phyloP scores from a whole-genome alignment of 345 rosid genomes.

The Acer yangbiense region DNA sequence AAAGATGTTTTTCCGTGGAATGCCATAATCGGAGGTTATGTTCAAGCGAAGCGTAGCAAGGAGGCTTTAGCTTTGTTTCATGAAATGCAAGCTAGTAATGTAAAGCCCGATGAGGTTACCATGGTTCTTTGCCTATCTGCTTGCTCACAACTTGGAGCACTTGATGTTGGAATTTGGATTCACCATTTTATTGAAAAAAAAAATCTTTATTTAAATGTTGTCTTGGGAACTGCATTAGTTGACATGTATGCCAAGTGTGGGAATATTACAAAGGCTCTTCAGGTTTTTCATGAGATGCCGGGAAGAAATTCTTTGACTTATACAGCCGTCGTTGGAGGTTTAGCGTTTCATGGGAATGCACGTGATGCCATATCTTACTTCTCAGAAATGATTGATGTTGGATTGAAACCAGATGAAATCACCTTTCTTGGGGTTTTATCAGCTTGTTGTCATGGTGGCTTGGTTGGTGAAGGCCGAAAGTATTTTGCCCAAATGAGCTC shows the following conservation, averaged over 20 bases:
- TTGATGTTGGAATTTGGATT: conserved; percentile 80
- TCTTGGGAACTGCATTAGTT: conserved; percentile 72
- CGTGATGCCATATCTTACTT: conserved; percentile 66
- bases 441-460: conserved; percentile 92
- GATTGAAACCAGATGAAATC: conserved; percentile 76
- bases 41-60: conserved; percentile 60
- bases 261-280: conserved; percentile 64
- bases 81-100: conserved; percentile 66
- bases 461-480: conserved; percentile 70
- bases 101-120: conserved; percentile 70
- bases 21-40: conserved; percentile 76
- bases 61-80: conserved; percentile 76
- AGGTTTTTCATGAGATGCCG: conserved; percentile 64
- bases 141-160: conserved; percentile 90
- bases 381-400: conserved; percentile 58
- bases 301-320: conserved; percentile 73
- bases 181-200: conserved; percentile 68
- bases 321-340: conserved; percentile 74
- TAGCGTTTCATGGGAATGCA: conserved; percentile 77
- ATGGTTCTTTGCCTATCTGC: conserved; percentile 86
- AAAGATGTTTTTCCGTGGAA: conserved; percentile 85
- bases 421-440: conserved; percentile 77
- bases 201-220: conserved; percentile 56
- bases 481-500: conserved; percentile 70
- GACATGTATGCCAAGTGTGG: conserved; percentile 95